Evolutionary conservation across 139 green algal species (phyloP).

Genomic region (Zygnema cylindricum): DNA sequence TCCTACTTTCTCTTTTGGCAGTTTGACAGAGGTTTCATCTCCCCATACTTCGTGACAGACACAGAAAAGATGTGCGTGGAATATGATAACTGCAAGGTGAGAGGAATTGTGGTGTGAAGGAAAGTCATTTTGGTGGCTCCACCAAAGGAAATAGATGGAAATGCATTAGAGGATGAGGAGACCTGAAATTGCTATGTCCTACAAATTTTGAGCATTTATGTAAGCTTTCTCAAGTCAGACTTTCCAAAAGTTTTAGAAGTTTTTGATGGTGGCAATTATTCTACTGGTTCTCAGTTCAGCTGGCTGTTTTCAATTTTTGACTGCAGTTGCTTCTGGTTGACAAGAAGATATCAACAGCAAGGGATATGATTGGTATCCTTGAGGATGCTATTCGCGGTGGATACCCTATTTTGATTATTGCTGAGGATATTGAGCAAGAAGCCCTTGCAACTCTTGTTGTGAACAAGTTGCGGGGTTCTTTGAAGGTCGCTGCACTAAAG

Average conservation of each 20-base stretch:
- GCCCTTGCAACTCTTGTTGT: constrained; percentile 98
- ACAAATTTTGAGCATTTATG: too few species aligned
- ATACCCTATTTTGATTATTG: constrained; percentile 97
- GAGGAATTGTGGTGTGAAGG: too few species aligned
- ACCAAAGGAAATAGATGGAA: too few species aligned
- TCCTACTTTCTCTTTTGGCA: too few species aligned
- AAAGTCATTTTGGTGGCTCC: too few species aligned
- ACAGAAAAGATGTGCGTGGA: constrained; percentile 94
- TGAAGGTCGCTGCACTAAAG: constrained; percentile 94
- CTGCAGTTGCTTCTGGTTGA: constrained; percentile 93
- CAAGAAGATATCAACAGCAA: constrained; percentile 97
- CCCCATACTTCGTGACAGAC: constrained; percentile 99
- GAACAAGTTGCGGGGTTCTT: constrained; percentile 97
- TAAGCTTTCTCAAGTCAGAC: too few species aligned
- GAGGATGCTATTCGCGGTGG: constrained; percentile 89
- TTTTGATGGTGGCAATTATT: too few species aligned
- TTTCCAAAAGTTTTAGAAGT: too few species aligned
- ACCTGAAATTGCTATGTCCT: too few species aligned
- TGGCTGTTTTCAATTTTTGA: too few species aligned
- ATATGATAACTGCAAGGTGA: constrained; percentile 69
- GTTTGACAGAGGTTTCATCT: constrained; percentile 99
- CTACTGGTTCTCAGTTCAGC: too few species aligned
- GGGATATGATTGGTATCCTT: constrained; percentile 94
- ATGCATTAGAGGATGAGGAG: too few species aligned
- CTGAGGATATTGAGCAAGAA: constrained; percentile 99